These are phyloP conservation scores for Cytospora schulzeri DNA, from an alignment of 2,329 filamentous ascomycete species.

Conservation along the genomic window DNA sequence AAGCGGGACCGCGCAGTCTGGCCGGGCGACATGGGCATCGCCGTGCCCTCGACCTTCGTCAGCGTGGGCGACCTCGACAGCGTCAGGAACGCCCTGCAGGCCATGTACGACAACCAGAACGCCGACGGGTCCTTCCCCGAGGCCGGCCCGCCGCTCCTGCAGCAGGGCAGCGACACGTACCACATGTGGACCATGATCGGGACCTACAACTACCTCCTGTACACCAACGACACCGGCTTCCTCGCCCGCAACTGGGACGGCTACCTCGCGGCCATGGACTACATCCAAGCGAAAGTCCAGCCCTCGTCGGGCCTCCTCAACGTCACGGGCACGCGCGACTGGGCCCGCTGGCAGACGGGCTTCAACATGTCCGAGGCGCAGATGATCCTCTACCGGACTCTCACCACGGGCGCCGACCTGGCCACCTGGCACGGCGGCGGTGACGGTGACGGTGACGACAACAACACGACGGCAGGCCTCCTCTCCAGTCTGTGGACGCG, in stretches of 20 bases:
- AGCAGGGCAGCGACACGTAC: conserved; percentile 39
- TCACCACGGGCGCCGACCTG: conserved; percentile 54
- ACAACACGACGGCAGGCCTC: conserved; percentile 35
- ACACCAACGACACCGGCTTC: conserved; percentile 48
- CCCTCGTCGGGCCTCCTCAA: conserved; percentile 45
- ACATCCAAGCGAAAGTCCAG: conserved; percentile 33
- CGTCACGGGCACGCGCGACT: conserved; percentile 53
- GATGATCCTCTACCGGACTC: conserved; percentile 56
- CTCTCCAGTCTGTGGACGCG: conserved; percentile 44
- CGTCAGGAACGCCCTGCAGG: conserved; percentile 48
- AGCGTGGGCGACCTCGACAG: conserved; percentile 52
- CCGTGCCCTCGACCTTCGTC: conserved; percentile 51
- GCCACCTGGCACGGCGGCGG: conserved; percentile 45
- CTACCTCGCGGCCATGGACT: conserved; percentile 37
- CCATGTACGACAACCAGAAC: conserved; percentile 44
- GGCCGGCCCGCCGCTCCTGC: conserved; percentile 47
- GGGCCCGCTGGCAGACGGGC: conserved; percentile 52
- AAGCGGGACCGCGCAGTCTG: conserved; percentile 59
- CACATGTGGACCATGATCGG: conserved; percentile 52
- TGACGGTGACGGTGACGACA: conserved; percentile 31
- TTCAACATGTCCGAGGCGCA: conserved; percentile 54
- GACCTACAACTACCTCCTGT: conserved; percentile 58
- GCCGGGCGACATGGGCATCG: conserved; percentile 60
- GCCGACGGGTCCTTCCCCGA: conserved; percentile 51
- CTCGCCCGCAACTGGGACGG: conserved; percentile 38